These are phyloP conservation scores for Protomyces arabidopsidicola DNA, from an alignment of 1,139 yeast species.

Conservation along the genomic window DNA sequence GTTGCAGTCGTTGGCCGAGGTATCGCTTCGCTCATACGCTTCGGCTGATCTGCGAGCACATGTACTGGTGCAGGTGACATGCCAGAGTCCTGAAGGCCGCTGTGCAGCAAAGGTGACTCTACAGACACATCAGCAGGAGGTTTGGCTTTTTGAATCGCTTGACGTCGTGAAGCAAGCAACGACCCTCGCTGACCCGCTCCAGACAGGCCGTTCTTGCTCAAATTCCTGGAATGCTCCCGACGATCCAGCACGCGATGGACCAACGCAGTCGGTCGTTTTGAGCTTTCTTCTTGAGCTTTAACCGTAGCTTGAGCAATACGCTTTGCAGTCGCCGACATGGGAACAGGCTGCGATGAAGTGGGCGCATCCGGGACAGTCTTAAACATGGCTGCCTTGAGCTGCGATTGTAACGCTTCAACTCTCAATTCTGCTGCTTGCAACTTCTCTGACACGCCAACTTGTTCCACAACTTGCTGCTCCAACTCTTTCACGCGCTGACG, in stretches of 20 bases:
- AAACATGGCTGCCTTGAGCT: background rate
- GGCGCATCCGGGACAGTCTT: background rate
- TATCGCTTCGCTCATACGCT: background rate
- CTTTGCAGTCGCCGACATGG: background rate
- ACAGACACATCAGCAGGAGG: background rate
- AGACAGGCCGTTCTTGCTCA: background rate
- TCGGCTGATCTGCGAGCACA: background rate
- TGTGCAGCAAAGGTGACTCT: background rate
- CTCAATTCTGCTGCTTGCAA: background rate
- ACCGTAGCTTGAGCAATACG: background rate
- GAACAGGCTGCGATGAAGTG: background rate
- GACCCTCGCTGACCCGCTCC: background rate
- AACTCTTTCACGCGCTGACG: constrained; percentile 6
- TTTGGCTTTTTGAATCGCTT: background rate
- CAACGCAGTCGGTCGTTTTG: background rate
- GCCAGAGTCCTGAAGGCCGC: background rate
- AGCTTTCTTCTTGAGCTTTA: background rate
- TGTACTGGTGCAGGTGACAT: background rate
- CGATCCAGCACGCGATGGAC: background rate
- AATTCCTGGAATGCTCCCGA: background rate
- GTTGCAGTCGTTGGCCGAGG: background rate
- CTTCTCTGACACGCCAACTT: background rate
- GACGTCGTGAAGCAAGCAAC: background rate
- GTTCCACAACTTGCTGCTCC: constrained; percentile 3
- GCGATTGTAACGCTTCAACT: background rate